Conservation (phyloP, 2,329 filamentous ascomycete species). For the Paramyrothecium sp. region DNA sequence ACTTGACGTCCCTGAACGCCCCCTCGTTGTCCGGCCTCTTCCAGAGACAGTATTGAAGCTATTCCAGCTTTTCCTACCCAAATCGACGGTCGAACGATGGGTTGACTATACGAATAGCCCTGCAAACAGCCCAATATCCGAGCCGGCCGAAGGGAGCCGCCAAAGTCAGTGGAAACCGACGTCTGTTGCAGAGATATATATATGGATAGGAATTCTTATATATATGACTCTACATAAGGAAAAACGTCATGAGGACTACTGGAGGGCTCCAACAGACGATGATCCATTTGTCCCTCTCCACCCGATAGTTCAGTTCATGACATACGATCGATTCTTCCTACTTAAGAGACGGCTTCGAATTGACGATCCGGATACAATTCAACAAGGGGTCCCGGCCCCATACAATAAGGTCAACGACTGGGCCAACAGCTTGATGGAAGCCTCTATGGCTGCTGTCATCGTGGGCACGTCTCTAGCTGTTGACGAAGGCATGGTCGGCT, state of each 20-base stretch:
- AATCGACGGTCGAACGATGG: too few species aligned
- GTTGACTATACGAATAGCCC: too few species aligned
- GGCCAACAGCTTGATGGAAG: not conserved
- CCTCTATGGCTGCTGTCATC: not conserved
- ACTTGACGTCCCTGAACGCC: not conserved
- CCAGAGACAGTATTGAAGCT: not conserved
- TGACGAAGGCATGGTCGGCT: not conserved
- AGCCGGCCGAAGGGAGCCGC: too few species aligned
- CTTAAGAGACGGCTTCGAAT: not conserved
- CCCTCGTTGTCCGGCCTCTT: not conserved
- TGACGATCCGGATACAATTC: not conserved
- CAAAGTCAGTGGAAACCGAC: too few species aligned
- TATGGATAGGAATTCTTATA: too few species aligned
- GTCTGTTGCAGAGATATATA: too few species aligned
- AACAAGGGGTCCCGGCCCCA: too few species aligned
- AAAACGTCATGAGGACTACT: too few species aligned
- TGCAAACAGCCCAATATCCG: too few species aligned
- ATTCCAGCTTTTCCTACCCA: too few species aligned
- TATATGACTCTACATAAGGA: too few species aligned
- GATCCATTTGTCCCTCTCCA: not conserved
- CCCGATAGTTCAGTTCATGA: not conserved
- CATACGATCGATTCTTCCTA: not conserved
- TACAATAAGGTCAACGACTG: too few species aligned
- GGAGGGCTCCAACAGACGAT: not conserved
- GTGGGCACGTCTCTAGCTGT: not conserved